Conservation (phyloP, 371 early-diverging fungal genomes). For the Mucor sp. region DNA sequence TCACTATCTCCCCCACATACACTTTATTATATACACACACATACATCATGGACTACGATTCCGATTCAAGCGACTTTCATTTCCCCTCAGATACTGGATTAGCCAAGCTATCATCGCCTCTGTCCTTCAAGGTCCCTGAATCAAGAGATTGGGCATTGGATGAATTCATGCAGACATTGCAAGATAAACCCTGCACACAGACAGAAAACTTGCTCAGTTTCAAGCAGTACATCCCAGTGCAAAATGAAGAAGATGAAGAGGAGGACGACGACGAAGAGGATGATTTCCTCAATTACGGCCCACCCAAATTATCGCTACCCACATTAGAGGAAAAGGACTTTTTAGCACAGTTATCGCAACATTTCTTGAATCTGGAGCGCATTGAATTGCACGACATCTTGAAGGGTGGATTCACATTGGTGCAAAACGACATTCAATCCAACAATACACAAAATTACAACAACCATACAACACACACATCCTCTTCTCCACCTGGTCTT, state of each 20-base stretch:
- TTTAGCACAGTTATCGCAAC: constrained; percentile 22
- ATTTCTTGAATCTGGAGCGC: constrained; percentile 13
- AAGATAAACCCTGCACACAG: constrained; percentile 31
- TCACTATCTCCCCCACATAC: neutral
- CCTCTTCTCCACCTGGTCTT: constrained; percentile 18
- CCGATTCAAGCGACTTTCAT: constrained; percentile 39
- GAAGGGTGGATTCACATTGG: constrained; percentile 21
- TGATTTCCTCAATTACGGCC: constrained; percentile 11
- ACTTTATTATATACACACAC: neutral
- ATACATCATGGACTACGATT: constrained; percentile 26
- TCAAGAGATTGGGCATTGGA: constrained; percentile 43
- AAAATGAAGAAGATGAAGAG: constrained; percentile 11
- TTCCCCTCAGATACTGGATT: constrained; percentile 45
- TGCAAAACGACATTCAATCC: constrained; percentile 25
- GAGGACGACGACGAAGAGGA: neutral
- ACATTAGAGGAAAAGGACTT: constrained; percentile 25
- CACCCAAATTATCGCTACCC: constrained; percentile 8
- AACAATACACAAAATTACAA: constrained; percentile 6
- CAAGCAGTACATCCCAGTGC: constrained; percentile 23
- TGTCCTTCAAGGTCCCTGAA: constrained; percentile 39
- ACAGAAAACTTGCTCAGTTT: constrained; percentile 21
- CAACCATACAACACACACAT: neutral
- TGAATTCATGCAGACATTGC: constrained; percentile 37
- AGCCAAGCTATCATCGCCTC: constrained; percentile 38
- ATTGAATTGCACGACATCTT: constrained; percentile 25